Evolutionary conservation across 208 protist species (phyloP).

Genomic region (Wallacemonas sp.): DNA sequence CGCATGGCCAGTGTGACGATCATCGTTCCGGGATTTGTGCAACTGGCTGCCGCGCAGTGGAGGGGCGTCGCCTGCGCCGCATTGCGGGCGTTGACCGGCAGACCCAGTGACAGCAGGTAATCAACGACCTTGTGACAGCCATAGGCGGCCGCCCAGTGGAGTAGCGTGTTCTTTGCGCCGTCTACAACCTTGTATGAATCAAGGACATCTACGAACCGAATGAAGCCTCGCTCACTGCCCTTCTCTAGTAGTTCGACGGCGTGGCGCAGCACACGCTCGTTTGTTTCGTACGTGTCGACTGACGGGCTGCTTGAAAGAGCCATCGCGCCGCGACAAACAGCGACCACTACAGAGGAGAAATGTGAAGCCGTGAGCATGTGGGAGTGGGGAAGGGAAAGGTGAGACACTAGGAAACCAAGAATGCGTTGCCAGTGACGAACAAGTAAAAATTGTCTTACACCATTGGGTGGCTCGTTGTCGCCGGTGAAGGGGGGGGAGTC

Average conservation of each 20-base stretch:
- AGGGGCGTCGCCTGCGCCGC: conserved; percentile 45
- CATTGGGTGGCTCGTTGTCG: too few species aligned
- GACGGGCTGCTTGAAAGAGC: conserved; percentile 1
- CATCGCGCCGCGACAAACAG: not conserved
- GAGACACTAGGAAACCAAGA: too few species aligned
- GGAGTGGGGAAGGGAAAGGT: too few species aligned
- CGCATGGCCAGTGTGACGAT: conserved; percentile 36
- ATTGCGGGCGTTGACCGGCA: conserved; percentile 43
- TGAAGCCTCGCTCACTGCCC: conserved; percentile 27
- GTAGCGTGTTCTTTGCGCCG: conserved; percentile 42
- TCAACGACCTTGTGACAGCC: conserved; percentile 33
- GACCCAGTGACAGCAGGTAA: conserved; percentile 31
- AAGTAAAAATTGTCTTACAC: too few species aligned
- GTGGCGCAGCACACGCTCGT: conserved; percentile 17
- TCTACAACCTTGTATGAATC: conserved; percentile 51
- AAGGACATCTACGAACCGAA: conserved; percentile 46
- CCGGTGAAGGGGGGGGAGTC: too few species aligned
- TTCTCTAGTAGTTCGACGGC: conserved; percentile 35
- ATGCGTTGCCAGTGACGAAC: too few species aligned
- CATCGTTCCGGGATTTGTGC: conserved; percentile 30
- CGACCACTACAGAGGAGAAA: not conserved
- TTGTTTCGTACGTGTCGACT: not conserved
- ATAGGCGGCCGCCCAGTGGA: conserved; percentile 68
- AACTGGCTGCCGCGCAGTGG: conserved; percentile 48
- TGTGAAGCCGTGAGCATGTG: not conserved